Conservation (phyloP, 2,329 filamentous ascomycete genomes). For the Elsinoe perseae region DNA sequence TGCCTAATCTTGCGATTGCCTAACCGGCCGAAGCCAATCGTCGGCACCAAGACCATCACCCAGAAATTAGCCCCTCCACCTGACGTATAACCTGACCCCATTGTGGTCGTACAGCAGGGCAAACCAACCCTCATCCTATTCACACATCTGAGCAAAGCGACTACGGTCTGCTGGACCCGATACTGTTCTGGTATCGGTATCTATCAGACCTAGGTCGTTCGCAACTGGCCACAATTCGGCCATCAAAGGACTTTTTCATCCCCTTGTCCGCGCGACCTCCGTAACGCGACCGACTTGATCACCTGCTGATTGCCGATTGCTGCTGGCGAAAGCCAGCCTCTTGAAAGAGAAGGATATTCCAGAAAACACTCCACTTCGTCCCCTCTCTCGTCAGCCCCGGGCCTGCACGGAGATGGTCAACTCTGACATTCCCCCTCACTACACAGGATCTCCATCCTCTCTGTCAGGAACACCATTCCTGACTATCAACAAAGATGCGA, state of each 20-base stretch:
- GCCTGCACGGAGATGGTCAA: constrained; percentile 65
- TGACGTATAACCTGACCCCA: not conserved
- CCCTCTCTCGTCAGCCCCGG: not conserved
- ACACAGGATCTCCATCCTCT: constrained; percentile 67
- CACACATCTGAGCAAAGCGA: not conserved
- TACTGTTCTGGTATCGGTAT: constrained; percentile 81
- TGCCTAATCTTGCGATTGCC: not conserved
- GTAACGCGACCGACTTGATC: constrained; percentile 73
- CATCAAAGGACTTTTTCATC: constrained; percentile 71
- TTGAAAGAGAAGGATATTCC: constrained; percentile 36
- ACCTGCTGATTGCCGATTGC: constrained; percentile 45
- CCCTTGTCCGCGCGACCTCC: constrained; percentile 79
- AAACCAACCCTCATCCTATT: not conserved
- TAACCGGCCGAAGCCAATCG: not conserved
- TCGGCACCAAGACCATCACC: not conserved
- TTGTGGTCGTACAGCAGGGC: not conserved
- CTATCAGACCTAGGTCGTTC: constrained; percentile 57
- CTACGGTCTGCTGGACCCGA: constrained; percentile 62
- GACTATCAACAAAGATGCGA: constrained; percentile 94
- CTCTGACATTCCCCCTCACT: constrained; percentile 69
- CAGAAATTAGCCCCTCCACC: not conserved
- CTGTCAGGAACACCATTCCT: constrained; percentile 74
- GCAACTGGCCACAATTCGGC: constrained; percentile 76
- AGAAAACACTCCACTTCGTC: no score
- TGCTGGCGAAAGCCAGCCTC: constrained; percentile 85